A percentile compares a stretch with the other conserved stretches of the same genome.
Conservation (phyloP, 495 filamentous ascomycete species). For the Thozetella sp. region DNA sequence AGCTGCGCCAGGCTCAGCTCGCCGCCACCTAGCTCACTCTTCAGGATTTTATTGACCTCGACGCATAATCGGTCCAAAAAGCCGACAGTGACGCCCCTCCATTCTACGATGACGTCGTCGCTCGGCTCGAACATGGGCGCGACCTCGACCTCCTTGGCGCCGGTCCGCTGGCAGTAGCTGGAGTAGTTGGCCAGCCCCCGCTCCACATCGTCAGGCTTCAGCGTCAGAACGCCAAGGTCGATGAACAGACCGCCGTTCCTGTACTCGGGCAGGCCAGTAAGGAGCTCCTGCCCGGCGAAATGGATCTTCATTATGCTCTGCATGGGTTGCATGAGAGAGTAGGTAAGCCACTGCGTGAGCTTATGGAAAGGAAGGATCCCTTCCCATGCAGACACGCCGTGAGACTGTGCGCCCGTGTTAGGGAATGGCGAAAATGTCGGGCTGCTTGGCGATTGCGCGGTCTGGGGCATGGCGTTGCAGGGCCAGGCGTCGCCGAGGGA, state of each 20-base stretch:
- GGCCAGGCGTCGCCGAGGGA: constrained; percentile 95
- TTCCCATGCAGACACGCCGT: constrained; percentile 76
- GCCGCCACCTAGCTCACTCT: constrained; percentile 50
- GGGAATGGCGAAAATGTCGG: constrained; percentile 48
- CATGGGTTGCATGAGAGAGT: constrained; percentile 90
- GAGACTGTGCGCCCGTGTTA: constrained; percentile 29
- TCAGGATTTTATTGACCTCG: constrained; percentile 67
- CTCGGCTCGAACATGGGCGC: constrained; percentile 79
- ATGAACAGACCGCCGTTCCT: constrained; percentile 85
- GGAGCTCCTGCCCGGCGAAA: constrained; percentile 74
- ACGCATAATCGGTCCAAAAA: constrained; percentile 76
- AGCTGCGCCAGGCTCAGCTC: constrained; percentile 75
- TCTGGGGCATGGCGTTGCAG: constrained; percentile 77
- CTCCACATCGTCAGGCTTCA: constrained; percentile 68
- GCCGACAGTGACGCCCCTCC: constrained; percentile 81
- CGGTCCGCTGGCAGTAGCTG: constrained; percentile 72
- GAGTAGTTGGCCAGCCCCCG: constrained; percentile 71
- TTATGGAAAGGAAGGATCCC: constrained; percentile 95
- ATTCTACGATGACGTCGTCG: constrained; percentile 87
- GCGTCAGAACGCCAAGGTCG: constrained; percentile 75
- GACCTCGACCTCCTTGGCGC: constrained; percentile 69
- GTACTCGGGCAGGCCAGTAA: constrained; percentile 87
- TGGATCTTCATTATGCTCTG: constrained; percentile 72
- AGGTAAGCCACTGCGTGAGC: constrained; percentile 86
- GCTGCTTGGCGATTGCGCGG: constrained; percentile 53